Conservation (phyloP, 352 stramenopile species). For the Pythium catenulatum region DNA sequence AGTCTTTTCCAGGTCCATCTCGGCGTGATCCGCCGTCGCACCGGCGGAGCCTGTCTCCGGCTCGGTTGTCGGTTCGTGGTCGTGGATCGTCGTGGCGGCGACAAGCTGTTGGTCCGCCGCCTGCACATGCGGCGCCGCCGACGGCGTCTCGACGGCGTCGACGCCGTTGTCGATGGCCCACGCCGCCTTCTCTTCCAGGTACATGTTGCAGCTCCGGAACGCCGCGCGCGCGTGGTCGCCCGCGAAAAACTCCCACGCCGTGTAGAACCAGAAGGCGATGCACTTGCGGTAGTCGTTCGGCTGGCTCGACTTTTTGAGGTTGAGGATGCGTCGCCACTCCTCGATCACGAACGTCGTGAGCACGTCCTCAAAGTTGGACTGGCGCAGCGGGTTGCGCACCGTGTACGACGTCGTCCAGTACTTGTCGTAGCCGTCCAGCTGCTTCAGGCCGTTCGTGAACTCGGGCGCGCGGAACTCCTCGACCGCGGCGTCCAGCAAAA, state of each 20-base stretch:
- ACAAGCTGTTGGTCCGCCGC: background rate
- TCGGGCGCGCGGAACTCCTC: conserved; percentile 82
- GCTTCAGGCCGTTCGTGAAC: conserved; percentile 85
- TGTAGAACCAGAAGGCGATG: conserved; percentile 93
- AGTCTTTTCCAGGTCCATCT: conserved; percentile 41
- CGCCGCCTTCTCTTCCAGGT: conserved; percentile 81
- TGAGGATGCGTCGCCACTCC: conserved; percentile 87
- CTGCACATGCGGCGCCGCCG: background rate
- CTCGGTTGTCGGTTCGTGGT: background rate
- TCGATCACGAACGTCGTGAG: conserved; percentile 84
- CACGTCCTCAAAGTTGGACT: conserved; percentile 87
- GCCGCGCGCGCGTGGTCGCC: conserved; percentile 84
- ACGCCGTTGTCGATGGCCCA: conserved; percentile 66
- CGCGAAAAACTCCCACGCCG: conserved; percentile 89
- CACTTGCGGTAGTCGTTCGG: conserved; percentile 94
- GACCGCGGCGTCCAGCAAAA: conserved; percentile 82
- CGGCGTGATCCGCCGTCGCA: too few species aligned
- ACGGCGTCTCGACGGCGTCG: background rate
- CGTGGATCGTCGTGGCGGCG: background rate
- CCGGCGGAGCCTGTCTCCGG: background rate
- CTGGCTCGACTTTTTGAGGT: conserved; percentile 90
- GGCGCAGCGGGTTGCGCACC: conserved; percentile 82
- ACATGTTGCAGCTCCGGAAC: conserved; percentile 93
- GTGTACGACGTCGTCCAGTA: conserved; percentile 91
- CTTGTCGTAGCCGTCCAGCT: conserved; percentile 89